phyloP scores from a whole-genome alignment of 345 rosid genomes.

The Xanthoceras sorbifolium region DNA sequence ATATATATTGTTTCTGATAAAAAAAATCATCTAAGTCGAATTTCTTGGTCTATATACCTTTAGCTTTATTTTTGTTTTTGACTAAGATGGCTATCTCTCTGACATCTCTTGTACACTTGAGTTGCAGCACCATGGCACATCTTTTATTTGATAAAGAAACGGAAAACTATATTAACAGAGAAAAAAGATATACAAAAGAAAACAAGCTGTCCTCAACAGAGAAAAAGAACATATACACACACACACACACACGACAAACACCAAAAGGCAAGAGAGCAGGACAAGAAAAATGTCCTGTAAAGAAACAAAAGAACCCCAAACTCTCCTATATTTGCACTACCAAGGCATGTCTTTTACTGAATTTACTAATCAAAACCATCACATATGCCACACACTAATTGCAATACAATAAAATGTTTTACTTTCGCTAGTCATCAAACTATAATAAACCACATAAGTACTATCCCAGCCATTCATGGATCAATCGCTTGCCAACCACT shows the following conservation, averaged over 20 bases:
- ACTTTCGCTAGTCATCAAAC: not conserved
- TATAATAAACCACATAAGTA: not conserved
- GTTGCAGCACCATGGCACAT: not conserved
- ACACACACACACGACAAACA: not conserved
- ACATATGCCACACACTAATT: not conserved
- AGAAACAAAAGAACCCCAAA: not conserved
- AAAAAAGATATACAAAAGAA: not conserved
- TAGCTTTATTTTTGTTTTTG: not conserved
- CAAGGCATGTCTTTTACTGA: not conserved
- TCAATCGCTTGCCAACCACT: not conserved
- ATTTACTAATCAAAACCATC: not conserved
- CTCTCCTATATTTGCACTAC: not conserved
- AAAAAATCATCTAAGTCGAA: not conserved
- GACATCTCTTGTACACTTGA: not conserved
- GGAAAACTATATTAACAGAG: not conserved
- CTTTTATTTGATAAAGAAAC: not conserved
- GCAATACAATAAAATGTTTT: not conserved
- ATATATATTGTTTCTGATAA: too few species aligned
- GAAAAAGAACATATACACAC: too few species aligned
- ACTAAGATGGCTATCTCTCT: not conserved
- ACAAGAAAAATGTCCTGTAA: not conserved
- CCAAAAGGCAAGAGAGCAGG: not conserved
- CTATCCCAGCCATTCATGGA: not conserved
- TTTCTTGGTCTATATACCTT: not conserved
- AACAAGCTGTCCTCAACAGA: not conserved